Evolutionary conservation across 208 protist genomes (phyloP).

Genomic region (Crithidia fasciculata): DNA sequence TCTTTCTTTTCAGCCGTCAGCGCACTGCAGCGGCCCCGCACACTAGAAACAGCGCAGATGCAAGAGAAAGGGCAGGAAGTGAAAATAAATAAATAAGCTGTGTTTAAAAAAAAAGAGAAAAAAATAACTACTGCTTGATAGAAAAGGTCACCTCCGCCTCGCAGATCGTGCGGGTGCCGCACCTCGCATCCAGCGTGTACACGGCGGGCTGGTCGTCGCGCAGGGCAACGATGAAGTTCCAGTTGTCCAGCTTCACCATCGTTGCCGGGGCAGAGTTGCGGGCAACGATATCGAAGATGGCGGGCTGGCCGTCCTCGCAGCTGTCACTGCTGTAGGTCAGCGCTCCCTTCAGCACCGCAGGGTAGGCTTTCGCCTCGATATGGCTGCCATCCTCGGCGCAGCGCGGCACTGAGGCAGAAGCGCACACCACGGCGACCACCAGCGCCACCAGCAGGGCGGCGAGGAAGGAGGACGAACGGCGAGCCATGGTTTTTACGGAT

Average conservation of each 20-base stretch:
- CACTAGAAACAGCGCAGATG: background rate
- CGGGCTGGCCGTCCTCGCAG: conserved; percentile 1
- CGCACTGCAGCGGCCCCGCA: no score
- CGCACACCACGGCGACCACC: conserved; percentile 20
- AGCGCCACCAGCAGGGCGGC: conserved; percentile 8
- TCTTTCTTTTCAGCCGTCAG: no score
- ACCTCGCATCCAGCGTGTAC: conserved; percentile 46
- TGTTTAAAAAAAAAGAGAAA: background rate
- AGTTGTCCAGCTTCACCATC: conserved; percentile 19
- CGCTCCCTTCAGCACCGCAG: background rate
- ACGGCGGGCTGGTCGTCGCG: conserved; percentile 8
- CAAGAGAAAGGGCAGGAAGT: conserved; percentile 4
- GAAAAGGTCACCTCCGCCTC: conserved; percentile 39
- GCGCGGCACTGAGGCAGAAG: conserved; percentile 18
- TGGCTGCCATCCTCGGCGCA: conserved; percentile 28
- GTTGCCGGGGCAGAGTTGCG: background rate
- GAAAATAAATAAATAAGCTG: background rate
- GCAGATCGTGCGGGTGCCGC: conserved; percentile 35
- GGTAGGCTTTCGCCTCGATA: background rate
- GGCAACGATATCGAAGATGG: conserved; percentile 5
- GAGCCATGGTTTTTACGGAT: conserved; percentile 1
- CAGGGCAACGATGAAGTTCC: conserved; percentile 12
- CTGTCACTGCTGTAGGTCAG: conserved; percentile 12
- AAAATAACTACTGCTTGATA: background rate
- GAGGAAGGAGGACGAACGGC: background rate